Evolutionary conservation across 83 land plant species (phyloP).

Genomic region (Larix sibirica): DNA sequence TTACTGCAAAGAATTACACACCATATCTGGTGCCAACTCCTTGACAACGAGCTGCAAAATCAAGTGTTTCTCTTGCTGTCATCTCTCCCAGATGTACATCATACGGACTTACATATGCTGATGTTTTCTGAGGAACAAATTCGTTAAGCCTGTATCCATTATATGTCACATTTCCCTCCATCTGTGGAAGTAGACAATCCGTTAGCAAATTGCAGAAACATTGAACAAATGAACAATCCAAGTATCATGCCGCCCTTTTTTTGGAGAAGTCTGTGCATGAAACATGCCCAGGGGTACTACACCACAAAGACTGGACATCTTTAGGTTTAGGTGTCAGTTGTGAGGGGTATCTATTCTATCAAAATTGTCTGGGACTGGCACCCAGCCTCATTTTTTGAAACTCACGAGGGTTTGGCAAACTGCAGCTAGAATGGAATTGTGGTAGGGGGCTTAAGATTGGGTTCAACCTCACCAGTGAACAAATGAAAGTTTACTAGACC

Average conservation of each 20-base stretch:
- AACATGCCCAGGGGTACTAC: not conserved
- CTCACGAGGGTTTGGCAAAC: no score
- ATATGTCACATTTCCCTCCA: constrained; percentile 43
- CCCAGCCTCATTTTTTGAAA: no score
- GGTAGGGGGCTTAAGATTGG: no score
- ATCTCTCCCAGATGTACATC: constrained; percentile 64
- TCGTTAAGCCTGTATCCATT: constrained; percentile 43
- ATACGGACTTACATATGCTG: constrained; percentile 63
- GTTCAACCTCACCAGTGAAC: no score
- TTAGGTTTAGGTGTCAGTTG: not conserved
- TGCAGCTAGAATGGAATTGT: no score
- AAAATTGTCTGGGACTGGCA: no score
- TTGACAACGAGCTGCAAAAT: constrained; percentile 55
- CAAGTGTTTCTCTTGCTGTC: constrained; percentile 64
- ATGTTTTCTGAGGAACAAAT: constrained; percentile 53
- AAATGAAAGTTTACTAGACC: no score
- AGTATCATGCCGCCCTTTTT: not conserved
- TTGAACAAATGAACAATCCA: no score
- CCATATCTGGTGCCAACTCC: constrained; percentile 65
- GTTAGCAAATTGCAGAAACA: no score
- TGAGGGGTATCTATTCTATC: no score
- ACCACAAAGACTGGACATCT: not conserved
- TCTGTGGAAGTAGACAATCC: constrained; percentile 20
- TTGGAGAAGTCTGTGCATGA: not conserved
- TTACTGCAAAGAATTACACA: constrained; percentile 21